phyloP scores from a whole-genome alignment of 352 stramenopile species.

The Phytophthora syringae region DNA sequence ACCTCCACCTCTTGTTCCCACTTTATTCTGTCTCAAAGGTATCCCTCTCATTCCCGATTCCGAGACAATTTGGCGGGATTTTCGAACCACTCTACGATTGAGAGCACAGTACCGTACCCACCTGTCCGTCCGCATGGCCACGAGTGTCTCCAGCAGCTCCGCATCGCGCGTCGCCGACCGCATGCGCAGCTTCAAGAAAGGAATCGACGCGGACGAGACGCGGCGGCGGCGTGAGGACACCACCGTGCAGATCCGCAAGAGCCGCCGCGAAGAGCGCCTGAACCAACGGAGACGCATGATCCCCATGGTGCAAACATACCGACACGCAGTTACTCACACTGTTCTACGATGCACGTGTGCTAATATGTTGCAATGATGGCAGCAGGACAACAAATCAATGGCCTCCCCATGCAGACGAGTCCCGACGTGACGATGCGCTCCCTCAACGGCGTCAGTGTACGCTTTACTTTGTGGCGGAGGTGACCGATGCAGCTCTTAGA shows the following conservation, averaged over 20 bases:
- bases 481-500: neutral
- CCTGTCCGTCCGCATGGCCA: slow-evolving; percentile 33
- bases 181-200: slow-evolving; percentile 90
- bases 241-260: slow-evolving; percentile 90
- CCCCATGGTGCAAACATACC: slow-evolving; percentile 26
- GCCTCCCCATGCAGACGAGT: slow-evolving; percentile 14
- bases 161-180: slow-evolving; percentile 54
- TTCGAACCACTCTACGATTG: slow-evolving; percentile 3
- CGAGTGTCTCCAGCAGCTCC: slow-evolving; percentile 32
- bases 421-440: slow-evolving; percentile 29
- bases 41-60: too few species aligned
- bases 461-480: slow-evolving; percentile 13
- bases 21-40: too few species aligned
- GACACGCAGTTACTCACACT: too few species aligned
- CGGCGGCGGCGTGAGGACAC: slow-evolving; percentile 82
- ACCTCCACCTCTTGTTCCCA: too few species aligned
- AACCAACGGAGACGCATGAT: slow-evolving; percentile 87
- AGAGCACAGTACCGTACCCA: neutral
- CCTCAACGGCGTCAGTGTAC: slow-evolving; percentile 48
- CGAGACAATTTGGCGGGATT: too few species aligned
- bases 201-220: slow-evolving; percentile 81
- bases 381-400: slow-evolving; percentile 18
- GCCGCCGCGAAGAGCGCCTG: slow-evolving; percentile 81
- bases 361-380: neutral
- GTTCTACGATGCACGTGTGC: neutral